A percentile compares a stretch with the other conserved stretches of the same genome.
phyloP scores from a whole-genome alignment of 2,329 filamentous ascomycete species.

The Ophiostoma piceae region DNA sequence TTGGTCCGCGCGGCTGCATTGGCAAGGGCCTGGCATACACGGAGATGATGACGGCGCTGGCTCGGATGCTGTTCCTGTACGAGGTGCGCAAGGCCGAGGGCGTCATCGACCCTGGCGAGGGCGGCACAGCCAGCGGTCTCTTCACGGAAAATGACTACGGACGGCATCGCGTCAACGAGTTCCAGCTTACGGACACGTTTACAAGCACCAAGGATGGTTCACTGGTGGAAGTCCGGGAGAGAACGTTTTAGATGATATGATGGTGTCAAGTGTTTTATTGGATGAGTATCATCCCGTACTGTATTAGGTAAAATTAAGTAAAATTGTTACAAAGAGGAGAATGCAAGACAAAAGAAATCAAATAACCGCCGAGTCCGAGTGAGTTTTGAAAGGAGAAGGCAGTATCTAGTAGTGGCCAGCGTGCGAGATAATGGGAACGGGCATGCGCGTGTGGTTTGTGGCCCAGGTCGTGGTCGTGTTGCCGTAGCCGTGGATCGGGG shows the following conservation, averaged over 20 bases:
- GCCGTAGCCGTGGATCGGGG: background rate
- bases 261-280: background rate
- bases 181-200: slow-evolving; percentile 67
- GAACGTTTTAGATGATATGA: background rate
- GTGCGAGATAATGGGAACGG: background rate
- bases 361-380: background rate
- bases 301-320: background rate
- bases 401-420: background rate
- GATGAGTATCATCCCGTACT: background rate
- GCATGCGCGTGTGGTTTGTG: background rate
- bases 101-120: slow-evolving; percentile 50
- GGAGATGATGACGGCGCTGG: slow-evolving; percentile 60
- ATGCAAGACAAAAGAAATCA: background rate
- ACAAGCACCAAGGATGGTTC: slow-evolving; percentile 68
- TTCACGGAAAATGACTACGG: slow-evolving; percentile 45
- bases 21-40: slow-evolving; percentile 65
- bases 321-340: background rate
- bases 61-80: slow-evolving; percentile 56
- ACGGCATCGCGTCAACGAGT: slow-evolving; percentile 54
- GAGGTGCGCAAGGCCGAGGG: slow-evolving; percentile 44
- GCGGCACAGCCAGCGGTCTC: slow-evolving; percentile 31
- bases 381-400: too few relatives aligned
- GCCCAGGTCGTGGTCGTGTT: background rate
- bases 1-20: slow-evolving; percentile 66
- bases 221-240: background rate